phyloP scores from a whole-genome alignment of 441 rosid genomes.

The Dalechampia spathulata region DNA sequence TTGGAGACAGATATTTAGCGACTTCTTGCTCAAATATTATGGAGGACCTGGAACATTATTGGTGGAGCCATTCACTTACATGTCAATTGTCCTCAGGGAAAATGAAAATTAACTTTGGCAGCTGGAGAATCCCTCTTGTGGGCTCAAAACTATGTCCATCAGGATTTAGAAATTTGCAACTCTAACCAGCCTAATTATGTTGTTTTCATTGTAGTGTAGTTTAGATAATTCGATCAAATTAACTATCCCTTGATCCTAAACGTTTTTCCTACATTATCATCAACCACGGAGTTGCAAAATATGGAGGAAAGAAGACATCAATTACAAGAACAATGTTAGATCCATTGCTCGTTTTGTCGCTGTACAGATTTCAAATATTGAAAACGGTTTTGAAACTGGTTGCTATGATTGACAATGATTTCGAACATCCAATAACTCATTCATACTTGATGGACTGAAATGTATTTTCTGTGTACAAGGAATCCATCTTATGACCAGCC shows the following conservation, averaged over 20 bases:
- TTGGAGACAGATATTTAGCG: constrained; percentile 27
- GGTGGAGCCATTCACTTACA: constrained; percentile 40
- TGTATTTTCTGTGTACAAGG: too few species aligned
- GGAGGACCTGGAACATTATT: constrained; percentile 39
- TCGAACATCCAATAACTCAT: too few species aligned
- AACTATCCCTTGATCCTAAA: too few species aligned
- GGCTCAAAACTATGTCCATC: constrained; percentile 35
- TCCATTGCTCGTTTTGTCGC: constrained; percentile 25
- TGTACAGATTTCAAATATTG: too few species aligned
- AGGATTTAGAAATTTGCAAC: constrained; percentile 31
- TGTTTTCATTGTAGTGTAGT: too few species aligned
- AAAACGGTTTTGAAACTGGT: too few species aligned
- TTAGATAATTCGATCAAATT: too few species aligned
- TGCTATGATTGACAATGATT: too few species aligned
- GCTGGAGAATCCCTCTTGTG: constrained; percentile 35
- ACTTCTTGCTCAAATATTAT: constrained; percentile 32
- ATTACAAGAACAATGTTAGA: constrained; percentile 25
- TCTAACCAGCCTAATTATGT: constrained; percentile 8
- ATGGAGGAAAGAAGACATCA: constrained; percentile 1
- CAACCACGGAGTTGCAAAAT: neutral
- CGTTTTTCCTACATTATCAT: too few species aligned
- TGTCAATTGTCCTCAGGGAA: constrained; percentile 30
- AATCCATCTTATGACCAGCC: too few species aligned
- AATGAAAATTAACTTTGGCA: constrained; percentile 28
- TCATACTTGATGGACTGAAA: too few species aligned